Evolutionary conservation across 371 early-diverging fungal genomes (phyloP), one percentile per base, ranked within the genome.

Genomic region (Polyrhizophydium stewartii): DNA sequence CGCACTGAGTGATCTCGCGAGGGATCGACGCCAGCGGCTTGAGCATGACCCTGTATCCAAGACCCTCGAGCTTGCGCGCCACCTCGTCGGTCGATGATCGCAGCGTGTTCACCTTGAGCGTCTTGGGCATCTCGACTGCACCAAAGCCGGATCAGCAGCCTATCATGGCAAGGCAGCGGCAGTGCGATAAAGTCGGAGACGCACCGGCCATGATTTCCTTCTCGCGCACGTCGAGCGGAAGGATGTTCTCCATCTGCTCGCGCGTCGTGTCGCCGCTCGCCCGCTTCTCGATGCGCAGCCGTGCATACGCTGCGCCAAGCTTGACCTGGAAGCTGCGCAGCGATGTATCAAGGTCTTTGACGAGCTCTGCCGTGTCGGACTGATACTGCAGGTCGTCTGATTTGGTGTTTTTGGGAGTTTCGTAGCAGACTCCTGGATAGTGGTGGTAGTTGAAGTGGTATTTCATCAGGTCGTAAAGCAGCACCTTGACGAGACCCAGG

Each of bases 31-130:
- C 31, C 22, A 38, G 45, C 17, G 27, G 28, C 22, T 30, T 27
- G 1, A 61, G 41, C 32, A 55, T 62, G 22, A 63, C 64, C 33
- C 58, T 59, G 35, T 55, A 69, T 21, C 72, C 72, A 3, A 55
- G 45, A 32, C 32, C 41, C 55, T 64, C 55, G 6, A 75, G 58
- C 50, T 64, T 60, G 30, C 65, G 59, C n/a, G 63, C 46, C n/a
- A 73, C 49, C 41, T 56, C 47, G 2, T 59, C 56, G 38, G 55
- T 59, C 3, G 46, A 82, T n/a, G 81, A 82, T 58, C 80, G 83
- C 33, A 90, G 77, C 24, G 75, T 69, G 69, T 92, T 93, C 1
- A 92, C 86, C 17, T 92, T 84, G 9, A 89, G 85, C 71, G 75
- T 65, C 55, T 76, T 78, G n/a, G 80, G 71, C 73, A 83, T 73